Evolutionary conservation across 2,329 filamentous ascomycete species (phyloP), one percentile per base, ranked within the genome.

Genomic region (Aspergillus awamori): DNA sequence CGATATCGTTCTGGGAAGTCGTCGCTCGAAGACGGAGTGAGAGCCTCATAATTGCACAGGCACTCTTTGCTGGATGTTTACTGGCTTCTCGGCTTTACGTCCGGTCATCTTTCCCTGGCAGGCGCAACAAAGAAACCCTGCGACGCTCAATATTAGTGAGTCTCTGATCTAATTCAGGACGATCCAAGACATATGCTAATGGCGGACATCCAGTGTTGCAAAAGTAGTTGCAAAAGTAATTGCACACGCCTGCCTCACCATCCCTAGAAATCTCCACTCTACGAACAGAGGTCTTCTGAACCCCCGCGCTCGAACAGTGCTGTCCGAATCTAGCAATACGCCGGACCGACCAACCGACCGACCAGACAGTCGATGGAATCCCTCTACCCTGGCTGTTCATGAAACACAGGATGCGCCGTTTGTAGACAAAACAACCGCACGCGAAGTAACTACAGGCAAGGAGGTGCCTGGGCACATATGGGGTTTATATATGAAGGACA

Each of bases 1-100:
- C 63, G 87, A 92, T 61, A 90, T 87, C 68, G 68, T 89, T 57
- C 79, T 83, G 66, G 80, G 82, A 63, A 80, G 80, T 52, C 72
- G 80, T 57, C 73, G 74, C 13, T 63, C 64, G 6, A 68, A 60
- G 30, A 22, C 26, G 8, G 64, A 68, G 10, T 70, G 67, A 67
- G 62, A 17, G 52, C 11, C 49, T 69, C 30, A 68, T 61, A 65
- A 61, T 22, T 38, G 47, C 26, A 41, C 52, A 39, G 41, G 24
- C 41, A 45, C 30, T 30, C 8, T 57, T 36, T 41, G 36, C 56
- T 30, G n/a, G 17, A 47, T 30, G 26, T 47, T 26, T 33, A 7
- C n/a, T 36, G 33, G 24, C 5, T 7, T 45, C n/a, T 24, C 41
- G 33, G 33, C 33, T 36, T 36, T 36, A 17, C 30, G 17, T 28